phyloP scores from a whole-genome alignment of 805 yeast genomes.

The Monosporozyma aerobia region DNA sequence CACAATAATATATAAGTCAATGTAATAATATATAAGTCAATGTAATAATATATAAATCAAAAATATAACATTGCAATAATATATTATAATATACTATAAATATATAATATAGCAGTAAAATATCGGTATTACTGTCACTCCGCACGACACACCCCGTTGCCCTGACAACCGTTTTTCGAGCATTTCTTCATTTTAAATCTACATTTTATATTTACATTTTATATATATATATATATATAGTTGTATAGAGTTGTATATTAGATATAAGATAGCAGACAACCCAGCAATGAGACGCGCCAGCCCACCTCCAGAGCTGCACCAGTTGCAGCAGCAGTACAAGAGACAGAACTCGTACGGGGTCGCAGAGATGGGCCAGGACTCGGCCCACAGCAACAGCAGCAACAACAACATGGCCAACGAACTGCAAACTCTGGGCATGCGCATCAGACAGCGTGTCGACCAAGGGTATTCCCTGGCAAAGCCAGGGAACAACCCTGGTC shows the following conservation, averaged over 20 bases:
- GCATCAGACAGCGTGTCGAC: conserved; percentile 57
- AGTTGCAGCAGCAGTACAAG: neutral
- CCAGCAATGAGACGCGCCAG: neutral
- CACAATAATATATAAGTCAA: no score
- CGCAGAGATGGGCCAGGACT: neutral
- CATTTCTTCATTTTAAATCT: no score
- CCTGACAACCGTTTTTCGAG: no score
- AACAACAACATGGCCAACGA: conserved; percentile 24
- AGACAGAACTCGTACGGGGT: neutral
- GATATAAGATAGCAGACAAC: neutral
- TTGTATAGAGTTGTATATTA: no score
- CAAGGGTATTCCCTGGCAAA: conserved; percentile 40
- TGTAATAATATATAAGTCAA: no score
- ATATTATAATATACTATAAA: no score
- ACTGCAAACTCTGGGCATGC: conserved; percentile 56
- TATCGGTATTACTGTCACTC: neutral
- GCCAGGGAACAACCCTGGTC: neutral
- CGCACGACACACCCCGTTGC: neutral
- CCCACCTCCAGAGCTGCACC: neutral
- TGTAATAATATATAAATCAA: no score
- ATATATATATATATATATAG: no score
- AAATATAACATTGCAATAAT: no score
- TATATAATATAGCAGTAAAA: no score
- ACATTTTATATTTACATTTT: no score
- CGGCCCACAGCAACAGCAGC: neutral